These are phyloP conservation scores for Rhododendron henanense DNA, from an alignment of 148 eudicot genomes.

Conservation along the genomic window DNA sequence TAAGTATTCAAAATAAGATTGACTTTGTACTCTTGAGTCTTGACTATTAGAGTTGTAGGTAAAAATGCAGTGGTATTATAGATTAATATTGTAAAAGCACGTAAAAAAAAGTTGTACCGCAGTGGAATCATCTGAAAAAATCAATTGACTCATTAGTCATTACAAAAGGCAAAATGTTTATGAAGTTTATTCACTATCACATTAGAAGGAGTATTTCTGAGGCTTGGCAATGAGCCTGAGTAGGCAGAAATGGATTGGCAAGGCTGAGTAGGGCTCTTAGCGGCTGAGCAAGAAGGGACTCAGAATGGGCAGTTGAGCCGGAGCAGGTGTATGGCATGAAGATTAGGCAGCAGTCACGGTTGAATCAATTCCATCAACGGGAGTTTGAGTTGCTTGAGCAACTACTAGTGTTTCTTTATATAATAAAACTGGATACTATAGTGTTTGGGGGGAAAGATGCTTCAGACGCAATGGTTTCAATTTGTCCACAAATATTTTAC, in stretches of 20 bases:
- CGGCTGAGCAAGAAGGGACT: not conserved
- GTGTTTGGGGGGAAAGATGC: not conserved
- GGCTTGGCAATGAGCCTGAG: not conserved
- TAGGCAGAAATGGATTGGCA: not conserved
- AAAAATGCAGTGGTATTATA: not conserved
- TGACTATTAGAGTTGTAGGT: not conserved
- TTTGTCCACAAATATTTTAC: not conserved
- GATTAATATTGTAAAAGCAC: not conserved
- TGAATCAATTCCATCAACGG: not conserved
- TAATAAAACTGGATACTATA: not conserved
- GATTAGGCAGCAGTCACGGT: not conserved
- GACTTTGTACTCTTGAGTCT: not conserved
- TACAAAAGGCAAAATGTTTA: not conserved
- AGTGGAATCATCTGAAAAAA: not conserved
- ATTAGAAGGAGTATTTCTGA: not conserved
- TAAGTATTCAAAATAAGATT: not conserved
- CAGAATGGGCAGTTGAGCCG: not conserved
- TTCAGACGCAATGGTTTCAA: not conserved
- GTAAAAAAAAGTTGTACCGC: not conserved
- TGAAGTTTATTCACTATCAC: not conserved
- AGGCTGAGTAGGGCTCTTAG: not conserved
- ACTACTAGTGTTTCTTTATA: not conserved
- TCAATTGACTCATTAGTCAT: not conserved
- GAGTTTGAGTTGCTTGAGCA: not conserved
- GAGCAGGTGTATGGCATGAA: not conserved